Evolutionary conservation across 805 yeast genomes (phyloP).

Genomic region (Kodamaea neixiangensis): DNA sequence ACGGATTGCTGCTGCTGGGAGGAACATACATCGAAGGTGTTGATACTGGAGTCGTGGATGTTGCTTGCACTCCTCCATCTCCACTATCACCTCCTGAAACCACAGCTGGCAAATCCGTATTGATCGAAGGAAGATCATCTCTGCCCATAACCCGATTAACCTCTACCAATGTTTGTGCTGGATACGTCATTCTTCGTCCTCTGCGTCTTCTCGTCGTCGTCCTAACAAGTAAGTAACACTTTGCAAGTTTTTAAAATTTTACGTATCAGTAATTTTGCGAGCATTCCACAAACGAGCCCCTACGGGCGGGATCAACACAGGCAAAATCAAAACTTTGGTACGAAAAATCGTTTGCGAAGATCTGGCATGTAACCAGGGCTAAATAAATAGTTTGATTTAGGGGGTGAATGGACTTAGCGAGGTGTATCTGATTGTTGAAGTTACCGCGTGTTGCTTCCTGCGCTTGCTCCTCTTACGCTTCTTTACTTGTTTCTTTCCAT

Average conservation of each 20-base stretch:
- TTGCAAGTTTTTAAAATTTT: too few relatives aligned
- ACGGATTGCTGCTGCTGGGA: conserved; percentile 62
- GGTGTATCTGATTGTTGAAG: too few relatives aligned
- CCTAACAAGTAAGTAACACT: not conserved
- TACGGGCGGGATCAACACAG: not conserved
- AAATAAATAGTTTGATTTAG: not conserved
- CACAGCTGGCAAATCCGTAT: conserved; percentile 8
- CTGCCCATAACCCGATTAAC: not conserved
- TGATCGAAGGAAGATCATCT: not conserved
- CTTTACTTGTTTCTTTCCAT: too few relatives aligned
- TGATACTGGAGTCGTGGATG: conserved; percentile 25
- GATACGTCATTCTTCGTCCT: not conserved
- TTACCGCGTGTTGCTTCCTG: too few relatives aligned
- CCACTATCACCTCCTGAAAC: conserved; percentile 18
- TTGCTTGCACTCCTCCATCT: not conserved
- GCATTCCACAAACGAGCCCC: not conserved
- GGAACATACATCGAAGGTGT: conserved; percentile 61
- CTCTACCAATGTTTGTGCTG: not conserved
- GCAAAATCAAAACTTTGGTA: not conserved
- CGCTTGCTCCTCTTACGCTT: too few relatives aligned
- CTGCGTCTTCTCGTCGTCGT: too few relatives aligned
- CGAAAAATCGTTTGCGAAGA: not conserved
- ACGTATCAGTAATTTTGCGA: not conserved
- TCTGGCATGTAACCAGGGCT: not conserved
- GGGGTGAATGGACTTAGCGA: not conserved